Evolutionary conservation across 164 flowering plant genomes (phyloP).

Genomic region (Annona squamosa): DNA sequence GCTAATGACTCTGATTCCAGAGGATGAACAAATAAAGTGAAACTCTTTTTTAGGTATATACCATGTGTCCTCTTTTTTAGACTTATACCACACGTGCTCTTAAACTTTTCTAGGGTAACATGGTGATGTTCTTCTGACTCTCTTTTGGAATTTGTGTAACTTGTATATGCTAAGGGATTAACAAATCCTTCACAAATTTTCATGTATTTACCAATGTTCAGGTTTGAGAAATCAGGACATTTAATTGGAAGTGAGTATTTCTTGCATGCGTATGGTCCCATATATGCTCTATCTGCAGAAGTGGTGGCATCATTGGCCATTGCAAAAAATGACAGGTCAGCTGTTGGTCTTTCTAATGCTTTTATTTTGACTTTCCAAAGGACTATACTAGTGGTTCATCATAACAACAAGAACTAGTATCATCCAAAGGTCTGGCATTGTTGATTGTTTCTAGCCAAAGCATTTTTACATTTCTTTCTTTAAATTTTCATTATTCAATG

Average conservation of each 20-base stretch:
- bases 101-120: neutral
- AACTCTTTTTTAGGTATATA: no score
- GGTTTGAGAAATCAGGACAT: slow-evolving; percentile 48
- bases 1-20: no score
- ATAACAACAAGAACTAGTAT: no score
- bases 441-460: neutral
- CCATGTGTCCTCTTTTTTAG: no score
- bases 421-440: neutral
- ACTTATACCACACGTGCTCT: no score
- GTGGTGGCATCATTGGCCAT: slow-evolving; percentile 44
- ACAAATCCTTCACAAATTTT: neutral
- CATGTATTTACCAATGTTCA: slow-evolving; percentile 13
- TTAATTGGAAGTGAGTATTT: slow-evolving; percentile 58
- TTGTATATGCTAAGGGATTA: neutral
- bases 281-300: slow-evolving; percentile 60
- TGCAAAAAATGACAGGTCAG: slow-evolving; percentile 47
- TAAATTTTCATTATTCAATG: no score
- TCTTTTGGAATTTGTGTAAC: neutral
- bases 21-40: no score
- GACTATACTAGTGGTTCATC: neutral
- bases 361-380: neutral
- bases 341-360: slow-evolving; percentile 1
- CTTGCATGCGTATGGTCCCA: slow-evolving; percentile 69
- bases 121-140: neutral
- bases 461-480: no score